phyloP scores from a whole-genome alignment of 257 asterid genomes.

The Solanum gracilifrons region DNA sequence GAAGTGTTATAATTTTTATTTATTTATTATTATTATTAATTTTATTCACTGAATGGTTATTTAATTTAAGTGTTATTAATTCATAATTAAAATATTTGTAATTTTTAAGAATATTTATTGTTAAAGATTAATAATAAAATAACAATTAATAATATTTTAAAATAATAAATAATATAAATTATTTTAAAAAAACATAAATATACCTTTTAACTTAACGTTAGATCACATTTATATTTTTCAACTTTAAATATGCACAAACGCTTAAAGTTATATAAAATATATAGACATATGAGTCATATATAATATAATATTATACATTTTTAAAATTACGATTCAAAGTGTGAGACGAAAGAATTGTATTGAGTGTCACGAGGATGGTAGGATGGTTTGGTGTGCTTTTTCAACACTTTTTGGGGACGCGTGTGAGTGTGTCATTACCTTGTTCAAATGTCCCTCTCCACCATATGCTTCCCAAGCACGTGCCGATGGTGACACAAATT shows the following conservation, averaged over 20 bases:
- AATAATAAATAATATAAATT: no score
- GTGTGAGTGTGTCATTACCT: neutral
- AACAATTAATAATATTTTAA: no score
- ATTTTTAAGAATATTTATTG: neutral
- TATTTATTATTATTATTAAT: neutral
- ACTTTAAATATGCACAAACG: neutral
- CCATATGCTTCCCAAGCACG: neutral
- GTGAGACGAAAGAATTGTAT: neutral
- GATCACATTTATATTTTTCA: no score
- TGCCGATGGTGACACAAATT: neutral
- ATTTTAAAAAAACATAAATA: no score
- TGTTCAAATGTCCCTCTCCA: neutral
- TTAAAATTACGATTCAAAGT: neutral
- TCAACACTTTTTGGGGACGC: neutral
- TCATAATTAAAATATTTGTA: neutral
- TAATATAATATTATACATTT: no score
- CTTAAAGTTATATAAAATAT: no score
- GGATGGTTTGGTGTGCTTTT: neutral
- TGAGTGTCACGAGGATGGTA: neutral
- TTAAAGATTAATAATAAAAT: no score
- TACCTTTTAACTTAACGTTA: no score
- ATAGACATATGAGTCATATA: neutral
- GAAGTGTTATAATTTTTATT: neutral
- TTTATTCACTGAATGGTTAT: neutral
- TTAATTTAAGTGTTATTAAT: no score